Conservation (phyloP, 2,329 filamentous ascomycete genomes). For the Scolecobasidium constrictum region DNA sequence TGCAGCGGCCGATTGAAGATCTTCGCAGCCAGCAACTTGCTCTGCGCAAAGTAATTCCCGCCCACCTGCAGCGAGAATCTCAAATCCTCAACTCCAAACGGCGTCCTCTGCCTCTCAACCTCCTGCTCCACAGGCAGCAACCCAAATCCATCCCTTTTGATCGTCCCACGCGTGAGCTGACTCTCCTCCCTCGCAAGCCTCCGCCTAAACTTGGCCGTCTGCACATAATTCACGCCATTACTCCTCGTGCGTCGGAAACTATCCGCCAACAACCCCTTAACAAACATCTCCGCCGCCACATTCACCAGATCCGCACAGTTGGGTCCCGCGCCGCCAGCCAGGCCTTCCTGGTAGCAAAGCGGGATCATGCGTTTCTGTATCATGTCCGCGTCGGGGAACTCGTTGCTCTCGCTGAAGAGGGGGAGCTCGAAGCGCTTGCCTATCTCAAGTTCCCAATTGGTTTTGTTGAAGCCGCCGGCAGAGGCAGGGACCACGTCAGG, state of each 20-base stretch:
- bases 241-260: slow-evolving; percentile 43
- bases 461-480: slow-evolving; percentile 65
- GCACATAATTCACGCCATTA: slow-evolving; percentile 49
- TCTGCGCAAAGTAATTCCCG: slow-evolving; percentile 60
- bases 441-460: slow-evolving; percentile 57
- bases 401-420: slow-evolving; percentile 49
- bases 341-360: slow-evolving; percentile 54
- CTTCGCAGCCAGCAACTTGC: slow-evolving; percentile 3
- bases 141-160: slow-evolving; percentile 64
- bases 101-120: slow-evolving; percentile 58
- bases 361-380: slow-evolving; percentile 51
- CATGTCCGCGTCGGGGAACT: slow-evolving; percentile 49
- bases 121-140: slow-evolving; percentile 73
- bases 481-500: slow-evolving; percentile 55
- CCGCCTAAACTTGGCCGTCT: slow-evolving; percentile 66
- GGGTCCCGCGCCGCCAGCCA: slow-evolving; percentile 41
- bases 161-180: slow-evolving; percentile 46
- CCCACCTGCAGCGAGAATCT: slow-evolving; percentile 65
- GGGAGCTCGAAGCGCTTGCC: slow-evolving; percentile 53
- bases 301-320: slow-evolving; percentile 50
- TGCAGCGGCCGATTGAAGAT: slow-evolving; percentile 1
- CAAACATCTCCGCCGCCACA: slow-evolving; percentile 49
- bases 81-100: slow-evolving; percentile 68
- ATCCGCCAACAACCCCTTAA: slow-evolving; percentile 48
- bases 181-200: slow-evolving; percentile 70